phyloP scores from a whole-genome alignment of 768 basidiomycete genomes.

The Termitomyces sp. region DNA sequence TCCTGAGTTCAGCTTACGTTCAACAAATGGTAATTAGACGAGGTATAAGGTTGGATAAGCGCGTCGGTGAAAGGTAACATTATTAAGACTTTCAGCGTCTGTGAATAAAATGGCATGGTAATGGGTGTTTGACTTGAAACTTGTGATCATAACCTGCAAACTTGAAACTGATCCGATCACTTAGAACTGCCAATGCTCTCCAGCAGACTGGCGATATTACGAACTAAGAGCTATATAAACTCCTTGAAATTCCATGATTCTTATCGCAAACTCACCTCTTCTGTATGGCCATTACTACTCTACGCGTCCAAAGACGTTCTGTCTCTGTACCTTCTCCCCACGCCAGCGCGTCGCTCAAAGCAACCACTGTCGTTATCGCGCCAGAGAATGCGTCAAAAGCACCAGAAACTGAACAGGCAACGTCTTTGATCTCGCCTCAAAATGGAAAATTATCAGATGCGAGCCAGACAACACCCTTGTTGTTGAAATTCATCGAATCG shows the following conservation, averaged over 20 bases:
- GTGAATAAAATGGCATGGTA: too few species aligned
- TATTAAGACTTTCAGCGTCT: not conserved
- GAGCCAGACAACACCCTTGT: conserved; percentile 27
- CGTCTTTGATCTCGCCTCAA: conserved; percentile 25
- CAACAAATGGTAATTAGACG: not conserved
- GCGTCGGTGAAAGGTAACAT: not conserved
- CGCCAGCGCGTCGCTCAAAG: conserved; percentile 15
- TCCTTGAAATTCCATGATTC: conserved; percentile 1
- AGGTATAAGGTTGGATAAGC: not conserved
- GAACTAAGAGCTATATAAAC: conserved; percentile 8
- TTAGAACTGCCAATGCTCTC: not conserved
- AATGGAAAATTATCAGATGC: conserved; percentile 12
- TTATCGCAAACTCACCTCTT: conserved; percentile 7
- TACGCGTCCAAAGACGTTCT: conserved; percentile 18
- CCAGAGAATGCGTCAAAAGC: conserved; percentile 14
- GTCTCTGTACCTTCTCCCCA: conserved; percentile 13
- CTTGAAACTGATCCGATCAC: conserved; percentile 8
- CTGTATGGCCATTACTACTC: conserved; percentile 14
- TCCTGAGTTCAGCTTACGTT: not conserved
- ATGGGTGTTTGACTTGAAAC: not conserved
- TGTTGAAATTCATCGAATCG: conserved; percentile 53
- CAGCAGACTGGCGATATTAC: not conserved
- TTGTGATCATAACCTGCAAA: not conserved
- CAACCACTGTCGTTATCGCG: conserved; percentile 15
- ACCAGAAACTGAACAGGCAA: conserved; percentile 13